Evolutionary conservation across 495 filamentous ascomycete genomes (phyloP).

Genomic region (Talaromyces nanjingensis): DNA sequence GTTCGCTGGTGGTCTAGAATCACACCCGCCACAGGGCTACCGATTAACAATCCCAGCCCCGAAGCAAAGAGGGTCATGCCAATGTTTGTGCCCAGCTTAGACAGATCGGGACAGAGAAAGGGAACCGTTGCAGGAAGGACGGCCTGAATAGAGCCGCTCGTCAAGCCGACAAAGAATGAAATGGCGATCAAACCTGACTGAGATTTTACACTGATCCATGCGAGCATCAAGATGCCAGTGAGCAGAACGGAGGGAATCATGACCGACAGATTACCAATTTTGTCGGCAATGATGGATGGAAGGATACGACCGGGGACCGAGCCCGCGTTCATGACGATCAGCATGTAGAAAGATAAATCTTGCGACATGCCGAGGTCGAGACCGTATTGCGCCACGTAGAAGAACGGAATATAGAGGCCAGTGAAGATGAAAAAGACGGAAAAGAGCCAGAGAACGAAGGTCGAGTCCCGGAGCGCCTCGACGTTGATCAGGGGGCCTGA

Average conservation of each 20-base stretch:
- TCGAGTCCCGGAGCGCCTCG: constrained; percentile 47
- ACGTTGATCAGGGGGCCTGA: constrained; percentile 19
- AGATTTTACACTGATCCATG: neutral
- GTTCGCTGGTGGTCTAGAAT: constrained; percentile 16
- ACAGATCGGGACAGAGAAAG: neutral
- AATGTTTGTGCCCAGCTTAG: constrained; percentile 22
- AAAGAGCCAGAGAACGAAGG: constrained; percentile 44
- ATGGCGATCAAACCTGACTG: neutral
- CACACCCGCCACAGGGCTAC: constrained; percentile 31
- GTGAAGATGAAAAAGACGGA: constrained; percentile 21
- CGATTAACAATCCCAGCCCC: constrained; percentile 23
- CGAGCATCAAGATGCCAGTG: neutral
- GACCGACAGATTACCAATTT: constrained; percentile 42
- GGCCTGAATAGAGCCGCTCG: neutral
- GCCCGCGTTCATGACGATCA: constrained; percentile 39
- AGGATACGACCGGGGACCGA: constrained; percentile 33
- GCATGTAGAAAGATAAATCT: constrained; percentile 31
- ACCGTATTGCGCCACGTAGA: constrained; percentile 29
- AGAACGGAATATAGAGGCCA: constrained; percentile 31
- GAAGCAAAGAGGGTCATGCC: constrained; percentile 24
- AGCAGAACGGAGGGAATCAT: constrained; percentile 12
- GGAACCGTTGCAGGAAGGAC: neutral
- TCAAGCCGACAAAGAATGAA: neutral
- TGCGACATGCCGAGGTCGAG: constrained; percentile 25
- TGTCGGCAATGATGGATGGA: constrained; percentile 57